Conservation (phyloP, 257 asterid genomes). For the Fraxinus anomala region DNA sequence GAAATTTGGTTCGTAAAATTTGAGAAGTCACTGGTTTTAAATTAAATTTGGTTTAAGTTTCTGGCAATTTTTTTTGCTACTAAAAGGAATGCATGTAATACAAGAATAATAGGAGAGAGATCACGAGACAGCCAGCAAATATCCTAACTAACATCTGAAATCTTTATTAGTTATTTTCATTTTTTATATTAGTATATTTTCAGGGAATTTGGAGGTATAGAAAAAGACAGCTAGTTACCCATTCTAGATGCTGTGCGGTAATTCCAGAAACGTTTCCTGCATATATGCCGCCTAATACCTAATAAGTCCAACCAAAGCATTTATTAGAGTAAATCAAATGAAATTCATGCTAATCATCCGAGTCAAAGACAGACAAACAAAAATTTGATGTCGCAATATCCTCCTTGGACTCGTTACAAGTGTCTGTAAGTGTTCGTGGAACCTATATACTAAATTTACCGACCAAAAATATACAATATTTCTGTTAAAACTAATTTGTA, state of each 20-base stretch:
- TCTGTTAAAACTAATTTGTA: not conserved
- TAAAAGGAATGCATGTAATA: conserved; percentile 11
- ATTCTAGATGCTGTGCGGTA: conserved; percentile 93
- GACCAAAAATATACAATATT: not conserved
- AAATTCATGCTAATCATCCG: not conserved
- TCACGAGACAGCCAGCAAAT: conserved; percentile 4
- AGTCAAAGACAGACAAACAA: not conserved
- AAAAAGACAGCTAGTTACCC: conserved; percentile 46
- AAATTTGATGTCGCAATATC: conserved; percentile 7
- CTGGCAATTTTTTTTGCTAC: not conserved
- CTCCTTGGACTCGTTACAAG: not conserved
- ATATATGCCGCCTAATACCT: conserved; percentile 93
- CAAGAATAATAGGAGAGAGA: not conserved
- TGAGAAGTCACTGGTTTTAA: not conserved
- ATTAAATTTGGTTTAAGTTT: not conserved
- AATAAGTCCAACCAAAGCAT: conserved; percentile 32
- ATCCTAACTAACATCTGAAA: not conserved
- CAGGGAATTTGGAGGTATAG: not conserved
- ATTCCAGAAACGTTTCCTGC: conserved; percentile 74
- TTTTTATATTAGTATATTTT: not conserved
- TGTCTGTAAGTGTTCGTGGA: not conserved
- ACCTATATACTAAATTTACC: not conserved
- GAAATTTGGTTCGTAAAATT: not conserved
- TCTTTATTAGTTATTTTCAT: not conserved
- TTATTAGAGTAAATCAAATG: conserved; percentile 23